A percentile compares a stretch with the other conserved stretches of the same genome.
phyloP scores from a whole-genome alignment of 805 yeast species.

The Saccharomycopsis oosterbeekiorum region DNA sequence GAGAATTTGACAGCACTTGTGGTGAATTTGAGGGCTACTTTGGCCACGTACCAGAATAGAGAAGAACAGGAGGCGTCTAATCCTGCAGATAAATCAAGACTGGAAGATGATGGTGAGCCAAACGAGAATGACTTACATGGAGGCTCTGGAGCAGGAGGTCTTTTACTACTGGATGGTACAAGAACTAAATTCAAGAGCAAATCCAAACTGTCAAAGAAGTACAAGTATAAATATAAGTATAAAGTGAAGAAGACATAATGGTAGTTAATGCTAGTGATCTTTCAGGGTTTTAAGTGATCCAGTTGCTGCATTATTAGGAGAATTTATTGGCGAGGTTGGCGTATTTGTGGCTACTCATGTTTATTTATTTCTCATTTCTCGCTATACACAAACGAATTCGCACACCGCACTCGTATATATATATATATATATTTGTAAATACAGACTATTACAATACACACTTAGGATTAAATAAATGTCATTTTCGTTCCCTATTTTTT shows the following conservation, averaged over 20 bases:
- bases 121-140: not conserved
- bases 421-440: no score
- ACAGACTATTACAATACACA: no score
- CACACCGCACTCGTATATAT: no score
- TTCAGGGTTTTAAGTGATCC: no score
- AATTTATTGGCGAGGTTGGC: no score
- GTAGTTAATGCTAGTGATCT: no score
- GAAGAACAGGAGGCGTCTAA: not conserved
- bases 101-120: not conserved
- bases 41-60: not conserved
- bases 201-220: constrained; percentile 1
- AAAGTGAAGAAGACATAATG: constrained; percentile 3
- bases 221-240: constrained; percentile 15
- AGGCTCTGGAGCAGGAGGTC: not conserved
- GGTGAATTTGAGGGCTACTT: not conserved
- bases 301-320: no score
- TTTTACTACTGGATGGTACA: not conserved
- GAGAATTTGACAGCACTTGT: not conserved
- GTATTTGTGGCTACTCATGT: no score
- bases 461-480: no score
- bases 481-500: no score
- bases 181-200: constrained; percentile 1
- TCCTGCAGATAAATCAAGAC: not conserved
- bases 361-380: no score
- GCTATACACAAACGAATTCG: no score